These are phyloP conservation scores for Talaromyces atroroseus DNA, from an alignment of 2,329 filamentous ascomycete genomes.

Conservation along the genomic window DNA sequence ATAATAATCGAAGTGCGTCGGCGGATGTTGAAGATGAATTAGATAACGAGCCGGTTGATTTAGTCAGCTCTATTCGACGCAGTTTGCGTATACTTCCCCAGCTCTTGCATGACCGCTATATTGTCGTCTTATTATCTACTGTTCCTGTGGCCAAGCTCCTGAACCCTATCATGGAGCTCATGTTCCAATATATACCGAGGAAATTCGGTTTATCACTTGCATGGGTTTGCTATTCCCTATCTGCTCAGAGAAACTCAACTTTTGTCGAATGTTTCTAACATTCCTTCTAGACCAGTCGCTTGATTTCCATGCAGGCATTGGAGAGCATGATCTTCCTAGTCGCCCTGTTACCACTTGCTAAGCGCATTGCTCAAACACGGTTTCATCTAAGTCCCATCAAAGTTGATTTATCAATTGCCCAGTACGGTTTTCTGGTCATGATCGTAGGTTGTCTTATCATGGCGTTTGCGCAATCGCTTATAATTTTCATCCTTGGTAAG, in stretches of 20 bases:
- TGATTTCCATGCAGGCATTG: constrained; percentile 2
- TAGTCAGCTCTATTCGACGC: not conserved
- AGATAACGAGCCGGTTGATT: not conserved
- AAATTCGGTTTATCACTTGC: constrained; percentile 3
- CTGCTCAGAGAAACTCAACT: too few relatives aligned
- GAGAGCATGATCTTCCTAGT: not conserved
- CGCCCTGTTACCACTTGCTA: not conserved
- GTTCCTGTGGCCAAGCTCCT: constrained; percentile 1
- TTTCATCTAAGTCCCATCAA: not conserved
- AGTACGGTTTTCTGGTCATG: constrained; percentile 1
- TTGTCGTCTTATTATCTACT: not conserved
- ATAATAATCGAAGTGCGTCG: not conserved
- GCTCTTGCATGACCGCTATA: not conserved
- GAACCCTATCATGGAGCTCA: constrained; percentile 3
- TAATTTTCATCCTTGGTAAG: not conserved
- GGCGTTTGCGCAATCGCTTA: not conserved
- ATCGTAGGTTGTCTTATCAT: not conserved
- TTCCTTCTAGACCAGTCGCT: not conserved
- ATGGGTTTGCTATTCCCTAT: not conserved
- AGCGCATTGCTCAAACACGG: not conserved
- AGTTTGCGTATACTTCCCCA: not conserved
- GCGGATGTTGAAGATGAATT: not conserved
- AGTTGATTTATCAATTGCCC: not conserved
- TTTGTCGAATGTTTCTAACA: not conserved
- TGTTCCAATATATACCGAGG: constrained; percentile 5